Percentiles rank a stretch among this genome's conserved stretches.
phyloP scores from a whole-genome alignment of 257 asterid genomes.

The Solanum virginianum region DNA sequence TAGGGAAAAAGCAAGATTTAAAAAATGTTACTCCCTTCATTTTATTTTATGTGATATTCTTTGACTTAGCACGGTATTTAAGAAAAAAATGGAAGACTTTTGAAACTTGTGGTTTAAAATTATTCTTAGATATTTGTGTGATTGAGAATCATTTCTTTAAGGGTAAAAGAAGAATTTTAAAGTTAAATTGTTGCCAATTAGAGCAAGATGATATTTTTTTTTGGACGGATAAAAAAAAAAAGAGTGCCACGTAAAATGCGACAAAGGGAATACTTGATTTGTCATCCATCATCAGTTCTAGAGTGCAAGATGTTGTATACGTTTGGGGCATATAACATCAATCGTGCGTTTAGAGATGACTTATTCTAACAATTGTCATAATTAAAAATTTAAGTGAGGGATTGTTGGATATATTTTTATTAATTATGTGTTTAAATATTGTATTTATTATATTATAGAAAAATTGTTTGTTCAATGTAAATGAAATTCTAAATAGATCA shows the following conservation, averaged over 20 bases:
- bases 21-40: background rate
- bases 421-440: background rate
- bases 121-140: no score
- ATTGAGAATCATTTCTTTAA: no score
- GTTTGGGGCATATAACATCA: background rate
- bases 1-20: background rate
- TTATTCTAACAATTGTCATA: background rate
- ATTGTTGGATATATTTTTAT: background rate
- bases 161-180: no score
- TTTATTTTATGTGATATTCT: no score
- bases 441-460: background rate
- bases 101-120: no score
- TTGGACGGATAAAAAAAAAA: rapidly evolving
- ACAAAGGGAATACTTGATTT: background rate
- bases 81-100: no score
- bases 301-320: background rate
- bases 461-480: background rate
- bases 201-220: no score
- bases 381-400: background rate
- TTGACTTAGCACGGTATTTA: no score
- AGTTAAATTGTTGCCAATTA: no score
- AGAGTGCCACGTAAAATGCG: no score
- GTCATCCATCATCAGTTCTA: background rate
- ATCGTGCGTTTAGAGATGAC: background rate
- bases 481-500: background rate